Evolutionary conservation across 345 rosid genomes (phyloP).

Genomic region (Carallia pectinifolia): DNA sequence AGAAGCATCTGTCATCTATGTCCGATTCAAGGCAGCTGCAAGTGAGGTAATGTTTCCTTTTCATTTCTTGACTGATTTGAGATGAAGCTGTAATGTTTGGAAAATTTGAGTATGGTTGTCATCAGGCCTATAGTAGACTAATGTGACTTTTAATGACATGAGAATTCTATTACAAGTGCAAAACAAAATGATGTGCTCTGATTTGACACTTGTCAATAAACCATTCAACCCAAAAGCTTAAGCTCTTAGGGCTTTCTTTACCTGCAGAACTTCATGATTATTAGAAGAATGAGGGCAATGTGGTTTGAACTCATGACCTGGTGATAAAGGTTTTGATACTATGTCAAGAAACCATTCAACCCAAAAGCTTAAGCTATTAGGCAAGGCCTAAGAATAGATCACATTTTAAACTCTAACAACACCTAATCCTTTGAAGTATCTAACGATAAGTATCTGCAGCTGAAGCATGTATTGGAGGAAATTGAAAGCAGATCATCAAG

Average conservation of each 20-base stretch:
- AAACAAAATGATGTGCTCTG: background rate
- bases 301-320: no score
- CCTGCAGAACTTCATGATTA: no score
- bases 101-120: background rate
- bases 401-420: background rate
- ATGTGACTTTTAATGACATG: background rate
- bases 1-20: constrained; percentile 91
- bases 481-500: constrained; percentile 90
- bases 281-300: no score
- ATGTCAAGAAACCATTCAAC: no score
- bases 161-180: constrained; percentile 5
- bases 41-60: constrained; percentile 56
- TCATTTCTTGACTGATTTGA: constrained; percentile 8
- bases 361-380: no score
- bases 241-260: no score
- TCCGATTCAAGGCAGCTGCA: constrained; percentile 97
- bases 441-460: constrained; percentile 53
- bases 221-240: no score
- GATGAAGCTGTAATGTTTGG: constrained; percentile 3
- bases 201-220: background rate
- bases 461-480: constrained; percentile 84
- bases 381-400: background rate
- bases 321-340: no score
- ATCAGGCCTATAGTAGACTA: background rate
- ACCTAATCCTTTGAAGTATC: constrained; percentile 6